Conservation (phyloP, 352 stramenopile genomes). For the Globisporangium viniferum region DNA sequence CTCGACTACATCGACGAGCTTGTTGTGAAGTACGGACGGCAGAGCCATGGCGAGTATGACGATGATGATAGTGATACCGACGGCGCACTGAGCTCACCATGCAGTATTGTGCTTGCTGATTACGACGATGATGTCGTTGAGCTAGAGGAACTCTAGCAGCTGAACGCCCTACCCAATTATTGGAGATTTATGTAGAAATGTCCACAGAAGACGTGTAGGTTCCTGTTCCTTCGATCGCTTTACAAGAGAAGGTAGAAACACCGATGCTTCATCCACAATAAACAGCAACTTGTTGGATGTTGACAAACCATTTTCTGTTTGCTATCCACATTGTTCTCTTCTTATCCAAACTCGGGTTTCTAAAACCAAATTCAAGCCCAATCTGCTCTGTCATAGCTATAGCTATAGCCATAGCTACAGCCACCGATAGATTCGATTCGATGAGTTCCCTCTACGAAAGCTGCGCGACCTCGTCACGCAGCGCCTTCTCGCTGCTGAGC, state of each 20-base stretch:
- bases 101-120: background rate
- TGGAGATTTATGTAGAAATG: background rate
- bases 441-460: conserved; percentile 32
- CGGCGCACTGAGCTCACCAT: background rate
- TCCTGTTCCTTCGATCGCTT: too few species aligned
- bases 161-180: background rate
- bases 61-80: too few species aligned
- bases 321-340: background rate
- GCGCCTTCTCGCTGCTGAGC: conserved; percentile 54
- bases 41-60: background rate
- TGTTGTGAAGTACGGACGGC: conserved; percentile 1
- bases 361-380: background rate
- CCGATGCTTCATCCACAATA: background rate
- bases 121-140: background rate
- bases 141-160: background rate
- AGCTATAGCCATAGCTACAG: too few species aligned
- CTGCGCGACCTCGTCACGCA: conserved; percentile 65
- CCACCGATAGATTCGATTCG: background rate
- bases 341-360: background rate
- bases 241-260: too few species aligned
- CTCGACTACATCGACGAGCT: conserved; percentile 11
- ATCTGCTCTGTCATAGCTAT: too few species aligned
- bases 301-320: background rate
- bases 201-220: background rate
- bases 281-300: background rate